Evolutionary conservation across 331 rosid genomes (phyloP), one percentile per base, ranked within the genome.

Genomic region (Saraca asoca): DNA sequence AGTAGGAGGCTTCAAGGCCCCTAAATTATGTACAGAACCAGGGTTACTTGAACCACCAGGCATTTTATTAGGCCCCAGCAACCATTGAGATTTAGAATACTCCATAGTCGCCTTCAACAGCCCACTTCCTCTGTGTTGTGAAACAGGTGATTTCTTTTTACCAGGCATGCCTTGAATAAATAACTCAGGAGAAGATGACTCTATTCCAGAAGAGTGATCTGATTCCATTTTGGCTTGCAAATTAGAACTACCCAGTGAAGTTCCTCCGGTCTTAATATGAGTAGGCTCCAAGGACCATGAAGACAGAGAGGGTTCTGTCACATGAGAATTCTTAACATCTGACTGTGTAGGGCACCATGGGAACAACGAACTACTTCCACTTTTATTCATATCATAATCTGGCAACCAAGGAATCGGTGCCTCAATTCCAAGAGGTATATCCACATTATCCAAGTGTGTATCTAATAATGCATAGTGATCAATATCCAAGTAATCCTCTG

Each of bases 401-500:
- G 82, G 39, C 74, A 88, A 13, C 96, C 94, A 91, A 72, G 96
- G 96, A 68, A 91, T 74, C 0, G 98, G 81, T 48, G 89, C 92
- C 80, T 93, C 96, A 58, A 90, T 68, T 62, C 87, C 98, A 31
- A 96, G 70, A 73, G 98, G 98, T 74, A 93, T 81, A 64, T 87
- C 80, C 60, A 79, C 79, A 17, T 80, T 68, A 78, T 92, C 95
- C 68, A 92, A 89, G 52, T 77, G 91, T 54, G 88, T 79, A 81
- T 92, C 95, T 69, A 87, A 65, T 51, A 68, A 51, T 19, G 87
- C 78, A 71, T 85, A 89, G 58, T 79, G 75, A 24, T 91, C 94
- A 33, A 76, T 68, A 14, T 90, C 87, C 81, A 78, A 78, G 64
- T 55, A 68, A 13, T 84, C 94, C 10, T 91, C 89, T 12, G 37